Base-by-base conservation (phyloP, 148 eudicot genomes). In the Heliosperma pusillum region DNA sequence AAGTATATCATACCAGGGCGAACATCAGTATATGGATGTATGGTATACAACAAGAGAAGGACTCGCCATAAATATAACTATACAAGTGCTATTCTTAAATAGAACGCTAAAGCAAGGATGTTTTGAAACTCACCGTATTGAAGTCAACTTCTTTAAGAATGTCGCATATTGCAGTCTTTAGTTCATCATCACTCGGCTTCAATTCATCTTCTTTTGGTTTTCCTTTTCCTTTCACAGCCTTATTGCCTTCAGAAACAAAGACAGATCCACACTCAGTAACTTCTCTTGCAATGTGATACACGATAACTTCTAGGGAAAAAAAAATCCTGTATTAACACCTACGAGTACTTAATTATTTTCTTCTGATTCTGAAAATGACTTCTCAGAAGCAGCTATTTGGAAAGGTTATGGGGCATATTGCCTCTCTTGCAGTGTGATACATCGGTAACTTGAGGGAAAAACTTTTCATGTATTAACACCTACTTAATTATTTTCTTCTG, bases 91-190 rank as follows among this genome's bases (percentile, higher is more conserved):
- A 5, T 42, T 50, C 44, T 52, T 62, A 5, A 21, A 47, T 15
- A 71, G 44, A 5, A 42, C 8, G 61, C 40, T 9, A 25, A 57
- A 22, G 42, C 3, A 57, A 21, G 12, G 42, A 15, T 11, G 47
- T 24, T 36, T n/a, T 40, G 60, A 73, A 62, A 63, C 89, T 84
- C 75, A 95, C 98, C 82, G 97, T 95, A 77, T 95, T 89, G 85
- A 95, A 92, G 85, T 95, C 99, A 66, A 90, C 99, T 83, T 90
- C 92, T 70, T 90, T 89, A 26, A 95, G 97, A 74, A 89, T 87
- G 80, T 88, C 93, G 52, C 93, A 89, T 59, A 92, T 86, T 42
- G 97, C 91, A 74, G 47, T 86, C 73, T 81, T 87, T 15, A 95
- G 86, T 62, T 95, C 90, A 76, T 89, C 90, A 82, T 95, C 93